Percentiles rank a stretch among this genome's conserved stretches.
These are phyloP conservation scores for Schwanniomyces occidentalis DNA, from an alignment of 805 yeast species.

Conservation along the genomic window DNA sequence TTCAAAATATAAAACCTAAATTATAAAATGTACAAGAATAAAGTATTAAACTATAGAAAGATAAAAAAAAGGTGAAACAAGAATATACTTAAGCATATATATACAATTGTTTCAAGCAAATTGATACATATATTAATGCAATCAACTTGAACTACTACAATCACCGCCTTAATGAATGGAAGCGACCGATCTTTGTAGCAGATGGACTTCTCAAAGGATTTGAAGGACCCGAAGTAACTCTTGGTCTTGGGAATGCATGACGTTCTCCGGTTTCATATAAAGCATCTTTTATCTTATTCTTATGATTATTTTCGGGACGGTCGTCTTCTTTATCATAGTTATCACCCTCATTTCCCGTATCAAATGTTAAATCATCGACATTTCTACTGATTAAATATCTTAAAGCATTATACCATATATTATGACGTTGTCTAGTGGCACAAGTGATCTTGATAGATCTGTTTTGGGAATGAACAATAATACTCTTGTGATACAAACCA, in stretches of 20 bases:
- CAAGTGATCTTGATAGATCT: constrained; percentile 79
- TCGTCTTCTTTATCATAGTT: constrained; percentile 14
- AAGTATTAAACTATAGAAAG: too few relatives aligned
- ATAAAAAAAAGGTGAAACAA: too few relatives aligned
- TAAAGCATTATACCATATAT: constrained; percentile 86
- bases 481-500: constrained; percentile 83
- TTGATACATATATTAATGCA: too few relatives aligned
- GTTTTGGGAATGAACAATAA: constrained; percentile 68
- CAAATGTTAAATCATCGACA: constrained; percentile 55
- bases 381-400: constrained; percentile 70
- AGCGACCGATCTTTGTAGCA: constrained; percentile 15
- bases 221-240: constrained; percentile 17
- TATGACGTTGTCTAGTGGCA: constrained; percentile 82
- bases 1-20: too few relatives aligned
- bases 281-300: constrained; percentile 14
- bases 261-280: constrained; percentile 21
- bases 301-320: constrained; percentile 14
- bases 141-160: too few relatives aligned
- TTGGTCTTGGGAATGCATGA: constrained; percentile 21
- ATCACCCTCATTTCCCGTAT: constrained; percentile 35
- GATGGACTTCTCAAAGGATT: constrained; percentile 13
- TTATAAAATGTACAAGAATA: too few relatives aligned
- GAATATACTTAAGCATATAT: too few relatives aligned
- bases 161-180: constrained; percentile 16
- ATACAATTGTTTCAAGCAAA: too few relatives aligned